These are phyloP conservation scores for Serendipita vermifera DNA, from an alignment of 768 basidiomycete genomes.

Conservation along the genomic window DNA sequence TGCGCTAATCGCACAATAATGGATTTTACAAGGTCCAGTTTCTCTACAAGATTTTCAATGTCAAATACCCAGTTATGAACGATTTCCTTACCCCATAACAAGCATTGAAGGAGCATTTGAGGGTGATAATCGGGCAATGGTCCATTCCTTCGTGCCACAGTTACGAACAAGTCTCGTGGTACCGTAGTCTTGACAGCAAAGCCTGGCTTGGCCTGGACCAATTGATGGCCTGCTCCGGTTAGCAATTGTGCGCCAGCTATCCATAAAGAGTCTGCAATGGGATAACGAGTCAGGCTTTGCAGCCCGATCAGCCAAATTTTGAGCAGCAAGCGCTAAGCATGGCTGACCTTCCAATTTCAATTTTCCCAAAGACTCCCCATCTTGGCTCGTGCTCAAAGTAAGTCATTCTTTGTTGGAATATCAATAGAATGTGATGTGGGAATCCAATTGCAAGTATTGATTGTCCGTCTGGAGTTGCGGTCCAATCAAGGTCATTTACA, in stretches of 20 bases:
- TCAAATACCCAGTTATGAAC: neutral
- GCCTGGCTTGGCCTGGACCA: constrained; percentile 49
- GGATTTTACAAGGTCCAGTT: constrained; percentile 71
- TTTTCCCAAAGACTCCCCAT: constrained; percentile 58
- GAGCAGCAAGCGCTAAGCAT: neutral
- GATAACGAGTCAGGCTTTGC: constrained; percentile 57
- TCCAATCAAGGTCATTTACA: constrained; percentile 85
- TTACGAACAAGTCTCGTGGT: constrained; percentile 55
- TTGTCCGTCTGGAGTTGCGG: constrained; percentile 76
- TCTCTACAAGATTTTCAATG: constrained; percentile 36
- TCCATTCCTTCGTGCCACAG: constrained; percentile 71
- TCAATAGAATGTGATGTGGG: constrained; percentile 58
- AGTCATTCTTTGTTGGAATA: constrained; percentile 87
- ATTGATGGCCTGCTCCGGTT: constrained; percentile 69
- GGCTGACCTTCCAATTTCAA: constrained; percentile 59
- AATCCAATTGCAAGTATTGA: constrained; percentile 89
- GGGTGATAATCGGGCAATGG: constrained; percentile 88
- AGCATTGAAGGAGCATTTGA: constrained; percentile 80
- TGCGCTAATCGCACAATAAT: constrained; percentile 57
- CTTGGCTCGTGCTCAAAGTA: constrained; percentile 75
- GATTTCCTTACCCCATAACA: constrained; percentile 66
- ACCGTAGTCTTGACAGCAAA: constrained; percentile 17
- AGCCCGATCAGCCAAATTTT: constrained; percentile 10
- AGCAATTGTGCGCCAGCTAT: constrained; percentile 69
- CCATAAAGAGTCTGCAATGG: constrained; percentile 88